Conservation (phyloP, 116 monocot species). For the Papilionanthe hybrid region DNA sequence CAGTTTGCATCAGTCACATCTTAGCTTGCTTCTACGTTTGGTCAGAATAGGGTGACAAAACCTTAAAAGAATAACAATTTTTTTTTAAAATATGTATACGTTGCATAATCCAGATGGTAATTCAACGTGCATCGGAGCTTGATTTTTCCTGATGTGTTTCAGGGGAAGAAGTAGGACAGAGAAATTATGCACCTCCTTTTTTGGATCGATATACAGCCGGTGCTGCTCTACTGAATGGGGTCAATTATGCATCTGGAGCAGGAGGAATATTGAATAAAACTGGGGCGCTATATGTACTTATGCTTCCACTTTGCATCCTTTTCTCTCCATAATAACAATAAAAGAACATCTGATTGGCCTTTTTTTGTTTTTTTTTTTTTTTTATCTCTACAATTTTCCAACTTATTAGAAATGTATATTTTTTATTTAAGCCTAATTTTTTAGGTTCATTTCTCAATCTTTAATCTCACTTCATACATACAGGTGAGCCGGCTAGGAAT, state of each 20-base stretch:
- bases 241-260: constrained; percentile 73
- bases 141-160: neutral
- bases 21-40: too few species aligned
- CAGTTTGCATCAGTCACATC: neutral
- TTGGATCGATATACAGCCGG: constrained; percentile 52
- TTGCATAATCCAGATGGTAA: neutral
- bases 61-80: too few species aligned
- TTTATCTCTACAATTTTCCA: neutral
- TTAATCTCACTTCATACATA: neutral
- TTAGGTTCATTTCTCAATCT: neutral
- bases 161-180: constrained; percentile 50
- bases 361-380: neutral
- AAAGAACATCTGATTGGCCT: neutral
- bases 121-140: neutral
- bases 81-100: too few species aligned
- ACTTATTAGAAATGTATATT: neutral
- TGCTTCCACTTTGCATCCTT: neutral
- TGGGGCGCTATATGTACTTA: constrained; percentile 42
- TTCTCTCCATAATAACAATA: neutral
- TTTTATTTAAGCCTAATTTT: neutral
- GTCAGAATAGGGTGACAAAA: too few species aligned
- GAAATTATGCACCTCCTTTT: constrained; percentile 47
- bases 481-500: constrained; percentile 53
- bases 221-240: constrained; percentile 41
- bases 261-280: constrained; percentile 62